Percentiles rank a stretch among this genome's conserved stretches.
These are phyloP conservation scores for Heterobasidion irregulare DNA, from an alignment of 1,284 basidiomycete species.

Conservation along the genomic window DNA sequence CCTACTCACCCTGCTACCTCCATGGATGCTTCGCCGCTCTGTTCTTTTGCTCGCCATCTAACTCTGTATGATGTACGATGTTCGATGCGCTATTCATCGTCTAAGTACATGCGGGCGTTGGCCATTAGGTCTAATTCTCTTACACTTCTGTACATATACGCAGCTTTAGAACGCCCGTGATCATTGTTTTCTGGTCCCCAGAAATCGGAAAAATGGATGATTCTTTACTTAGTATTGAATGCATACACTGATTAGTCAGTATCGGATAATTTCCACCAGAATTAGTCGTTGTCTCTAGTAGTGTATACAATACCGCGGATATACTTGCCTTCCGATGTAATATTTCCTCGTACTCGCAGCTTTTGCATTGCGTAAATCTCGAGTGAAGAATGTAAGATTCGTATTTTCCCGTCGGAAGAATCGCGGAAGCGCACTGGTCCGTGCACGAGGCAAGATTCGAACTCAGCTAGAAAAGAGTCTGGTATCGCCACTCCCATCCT, in stretches of 20 bases:
- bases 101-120: background rate
- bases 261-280: too few relatives aligned
- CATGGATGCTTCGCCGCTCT: background rate
- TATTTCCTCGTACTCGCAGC: background rate
- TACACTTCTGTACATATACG: too few relatives aligned
- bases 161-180: too few relatives aligned
- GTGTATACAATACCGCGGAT: too few relatives aligned
- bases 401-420: background rate
- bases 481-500: background rate
- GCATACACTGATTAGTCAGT: too few relatives aligned
- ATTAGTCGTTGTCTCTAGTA: too few relatives aligned
- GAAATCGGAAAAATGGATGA: too few relatives aligned
- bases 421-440: conserved; percentile 1
- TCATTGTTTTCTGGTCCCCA: too few relatives aligned
- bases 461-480: conserved; percentile 4
- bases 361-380: background rate
- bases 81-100: background rate
- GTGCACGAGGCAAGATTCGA: conserved; percentile 6
- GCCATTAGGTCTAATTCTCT: background rate
- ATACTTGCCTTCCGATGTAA: too few relatives aligned
- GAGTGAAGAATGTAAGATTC: background rate
- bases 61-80: background rate
- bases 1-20: background rate
- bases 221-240: too few relatives aligned
- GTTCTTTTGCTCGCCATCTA: background rate